A percentile compares a stretch with the other conserved stretches of the same genome.
Conservation (phyloP, 2,329 filamentous ascomycete species). For the Exserohilum rostratum region DNA sequence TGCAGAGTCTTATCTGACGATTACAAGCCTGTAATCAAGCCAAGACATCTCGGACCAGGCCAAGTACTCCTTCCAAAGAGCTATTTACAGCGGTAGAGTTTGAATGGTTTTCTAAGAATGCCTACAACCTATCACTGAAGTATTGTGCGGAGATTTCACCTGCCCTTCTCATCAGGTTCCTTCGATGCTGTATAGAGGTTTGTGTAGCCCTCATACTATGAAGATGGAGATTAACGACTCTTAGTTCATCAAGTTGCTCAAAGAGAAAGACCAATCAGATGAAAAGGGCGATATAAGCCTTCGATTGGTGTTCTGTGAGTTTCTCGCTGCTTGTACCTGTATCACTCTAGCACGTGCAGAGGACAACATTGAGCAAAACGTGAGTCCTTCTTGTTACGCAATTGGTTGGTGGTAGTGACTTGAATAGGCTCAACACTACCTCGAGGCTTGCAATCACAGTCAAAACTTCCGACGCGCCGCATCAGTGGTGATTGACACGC, state of each 20-base stretch:
- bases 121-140: slow-evolving; percentile 77
- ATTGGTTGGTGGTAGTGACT: slow-evolving; percentile 35
- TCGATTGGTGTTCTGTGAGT: slow-evolving; percentile 73
- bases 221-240: slow-evolving; percentile 1
- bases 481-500: slow-evolving; percentile 43
- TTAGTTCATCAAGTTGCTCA: slow-evolving; percentile 52
- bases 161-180: slow-evolving; percentile 61
- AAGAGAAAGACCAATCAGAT: slow-evolving; percentile 29
- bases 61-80: slow-evolving; percentile 50
- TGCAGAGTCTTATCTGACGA: slow-evolving; percentile 44
- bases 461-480: slow-evolving; percentile 61
- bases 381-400: slow-evolving; percentile 32
- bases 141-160: slow-evolving; percentile 65
- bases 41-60: slow-evolving; percentile 51
- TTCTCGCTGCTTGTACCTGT: slow-evolving; percentile 60
- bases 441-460: slow-evolving; percentile 65
- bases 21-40: slow-evolving; percentile 53
- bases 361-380: slow-evolving; percentile 49
- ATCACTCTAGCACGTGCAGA: slow-evolving; percentile 57
- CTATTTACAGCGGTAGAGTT: slow-evolving; percentile 69
- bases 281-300: slow-evolving; percentile 58
- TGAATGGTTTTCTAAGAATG: slow-evolving; percentile 82
- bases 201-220: not conserved
- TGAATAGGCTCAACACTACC: slow-evolving; percentile 65
- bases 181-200: slow-evolving; percentile 54